Evolutionary conservation across 2,329 filamentous ascomycete genomes (phyloP), one percentile per base, ranked within the genome.

Genomic region (Aquanectria penicillioides): DNA sequence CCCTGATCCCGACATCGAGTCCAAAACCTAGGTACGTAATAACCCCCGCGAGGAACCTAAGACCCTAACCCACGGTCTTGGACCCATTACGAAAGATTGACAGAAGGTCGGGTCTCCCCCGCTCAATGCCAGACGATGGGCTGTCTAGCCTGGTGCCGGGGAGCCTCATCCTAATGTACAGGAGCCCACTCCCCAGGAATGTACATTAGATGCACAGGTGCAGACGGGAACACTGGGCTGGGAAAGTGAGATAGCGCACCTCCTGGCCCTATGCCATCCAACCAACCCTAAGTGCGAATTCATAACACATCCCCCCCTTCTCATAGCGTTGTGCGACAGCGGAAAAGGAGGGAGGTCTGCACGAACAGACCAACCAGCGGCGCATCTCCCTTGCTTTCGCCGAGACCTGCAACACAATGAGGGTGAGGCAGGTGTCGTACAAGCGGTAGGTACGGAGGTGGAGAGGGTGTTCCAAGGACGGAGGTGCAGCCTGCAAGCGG

Each of bases 201-300:
- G 38, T 31, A 44, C 13, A 17, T 26, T 33, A 12, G 50, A 15
- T 18, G 34, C 17, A 40, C 25, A 15, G 40, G 29, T 46, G 31
- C 50, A 36, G 49, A 15, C 17, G 20, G 31, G 40, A 26, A 43
- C 9, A 26, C 31, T 22, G 8, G 33, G 12, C 20, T 26, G 26
- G 13, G 31, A 47, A 58, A 52, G 48, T 34, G 47, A 58, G 55
- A 58, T 52, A 47, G 48, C 55, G 41, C 55, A 52, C 55, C 22
- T 47, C 33, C 37, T 18, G 20, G 49, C 23, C 28, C 20, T 33
- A n/a, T 29, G 11, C 9, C 41, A 46, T 46, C 33, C n/a, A n/a
- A n/a, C n/a, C n/a, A n/a, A n/a, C n/a, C n/a, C n/a, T n/a, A n/a
- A n/a, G 25, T 22, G 18, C 5, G 11, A 22, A 12, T 18, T 31